Conservation (phyloP, 441 rosid genomes). For the Gossypium schwendimanii region DNA sequence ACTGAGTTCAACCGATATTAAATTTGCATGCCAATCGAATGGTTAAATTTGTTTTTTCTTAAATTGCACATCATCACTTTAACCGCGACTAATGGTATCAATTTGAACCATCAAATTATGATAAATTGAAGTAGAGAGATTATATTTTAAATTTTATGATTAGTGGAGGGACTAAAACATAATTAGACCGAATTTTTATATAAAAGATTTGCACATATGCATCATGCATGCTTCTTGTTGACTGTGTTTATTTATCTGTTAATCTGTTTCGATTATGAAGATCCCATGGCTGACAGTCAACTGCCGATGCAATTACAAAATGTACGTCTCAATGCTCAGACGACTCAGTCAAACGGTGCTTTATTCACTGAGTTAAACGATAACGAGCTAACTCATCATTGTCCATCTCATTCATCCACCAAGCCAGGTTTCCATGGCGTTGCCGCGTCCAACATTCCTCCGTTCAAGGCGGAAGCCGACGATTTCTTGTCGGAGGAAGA, state of each 20-base stretch:
- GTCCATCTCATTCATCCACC: conserved; percentile 34
- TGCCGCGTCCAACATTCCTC: conserved; percentile 30
- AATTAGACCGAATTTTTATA: neutral
- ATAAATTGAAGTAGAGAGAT: too few species aligned
- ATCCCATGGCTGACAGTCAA: conserved; percentile 30
- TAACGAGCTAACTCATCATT: conserved; percentile 30
- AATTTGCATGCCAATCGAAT: too few species aligned
- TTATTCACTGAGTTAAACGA: conserved; percentile 22
- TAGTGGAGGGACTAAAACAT: too few species aligned
- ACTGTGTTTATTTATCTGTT: neutral
- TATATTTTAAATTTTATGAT: too few species aligned
- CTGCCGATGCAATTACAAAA: conserved; percentile 42
- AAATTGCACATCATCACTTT: too few species aligned
- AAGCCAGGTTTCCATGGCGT: conserved; percentile 35
- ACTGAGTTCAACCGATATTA: too few species aligned
- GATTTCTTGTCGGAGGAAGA: conserved; percentile 75
- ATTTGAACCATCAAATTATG: too few species aligned
- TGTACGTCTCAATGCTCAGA: conserved; percentile 35
- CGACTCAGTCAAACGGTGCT: conserved; percentile 34
- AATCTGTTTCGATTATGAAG: conserved; percentile 48
- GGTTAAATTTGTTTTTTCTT: too few species aligned
- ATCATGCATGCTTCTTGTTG: neutral
- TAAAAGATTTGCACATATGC: neutral
- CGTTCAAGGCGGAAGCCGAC: conserved; percentile 36
- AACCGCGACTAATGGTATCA: too few species aligned